These are phyloP conservation scores for Xylariomycetidae sp. DNA, from an alignment of 2,329 filamentous ascomycete species.

Conservation along the genomic window DNA sequence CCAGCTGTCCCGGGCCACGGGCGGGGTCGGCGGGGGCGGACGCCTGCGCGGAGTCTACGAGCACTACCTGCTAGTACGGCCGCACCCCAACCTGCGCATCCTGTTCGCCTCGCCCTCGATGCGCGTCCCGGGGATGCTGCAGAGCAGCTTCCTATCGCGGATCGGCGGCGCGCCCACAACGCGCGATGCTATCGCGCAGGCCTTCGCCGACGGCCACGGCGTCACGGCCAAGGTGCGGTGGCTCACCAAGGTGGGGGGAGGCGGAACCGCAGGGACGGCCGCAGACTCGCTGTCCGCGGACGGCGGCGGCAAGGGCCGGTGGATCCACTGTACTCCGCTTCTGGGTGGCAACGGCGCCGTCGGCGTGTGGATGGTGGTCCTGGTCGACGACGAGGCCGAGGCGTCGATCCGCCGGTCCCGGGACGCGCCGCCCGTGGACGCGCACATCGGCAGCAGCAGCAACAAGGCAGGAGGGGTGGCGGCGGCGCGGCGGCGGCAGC, in stretches of 20 bases:
- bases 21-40: slow-evolving; percentile 18
- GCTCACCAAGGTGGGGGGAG: slow-evolving; percentile 41
- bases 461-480: slow-evolving; percentile 1
- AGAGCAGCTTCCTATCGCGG: slow-evolving; percentile 51
- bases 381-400: slow-evolving; percentile 59
- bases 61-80: slow-evolving; percentile 61
- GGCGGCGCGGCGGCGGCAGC: no score
- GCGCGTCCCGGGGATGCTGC: slow-evolving; percentile 62
- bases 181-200: slow-evolving; percentile 46
- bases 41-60: slow-evolving; percentile 41
- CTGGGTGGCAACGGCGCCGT: slow-evolving; percentile 62
- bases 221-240: slow-evolving; percentile 73
- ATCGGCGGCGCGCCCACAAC: slow-evolving; percentile 46
- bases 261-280: neutral
- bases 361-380: slow-evolving; percentile 74
- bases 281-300: slow-evolving; percentile 28
- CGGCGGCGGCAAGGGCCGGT: slow-evolving; percentile 62
- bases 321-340: slow-evolving; percentile 75
- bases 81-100: slow-evolving; percentile 60
- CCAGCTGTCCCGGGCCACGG: slow-evolving; percentile 2
- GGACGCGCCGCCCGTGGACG: slow-evolving; percentile 22
- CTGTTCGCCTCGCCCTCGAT: slow-evolving; percentile 66
- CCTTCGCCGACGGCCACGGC: slow-evolving; percentile 62
- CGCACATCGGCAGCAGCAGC: slow-evolving; percentile 8
- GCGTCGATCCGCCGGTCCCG: slow-evolving; percentile 4